Evolutionary conservation across 1,284 basidiomycete genomes (phyloP).

Genomic region (Sporisorium reilianum): DNA sequence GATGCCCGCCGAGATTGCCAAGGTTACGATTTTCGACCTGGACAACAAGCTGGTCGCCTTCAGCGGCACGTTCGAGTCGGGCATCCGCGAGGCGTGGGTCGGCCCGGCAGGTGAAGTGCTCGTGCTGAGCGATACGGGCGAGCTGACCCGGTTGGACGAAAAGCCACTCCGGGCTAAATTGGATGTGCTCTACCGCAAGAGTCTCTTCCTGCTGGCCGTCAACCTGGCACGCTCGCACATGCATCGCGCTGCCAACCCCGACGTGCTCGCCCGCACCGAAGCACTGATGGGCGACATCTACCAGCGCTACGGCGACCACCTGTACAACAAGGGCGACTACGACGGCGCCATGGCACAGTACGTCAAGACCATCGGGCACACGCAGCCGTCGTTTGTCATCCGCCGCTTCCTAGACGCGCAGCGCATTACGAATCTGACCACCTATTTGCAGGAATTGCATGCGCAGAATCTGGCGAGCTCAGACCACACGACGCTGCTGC

Average conservation of each 20-base stretch:
- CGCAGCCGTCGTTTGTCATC: constrained; percentile 95
- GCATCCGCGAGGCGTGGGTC: constrained; percentile 50
- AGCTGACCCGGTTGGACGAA: constrained; percentile 54
- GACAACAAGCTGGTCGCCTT: constrained; percentile 93
- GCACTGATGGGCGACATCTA: constrained; percentile 64
- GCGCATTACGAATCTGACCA: constrained; percentile 91
- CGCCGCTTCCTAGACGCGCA: constrained; percentile 97
- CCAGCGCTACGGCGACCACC: constrained; percentile 85
- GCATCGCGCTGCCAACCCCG: constrained; percentile 39
- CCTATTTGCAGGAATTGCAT: constrained; percentile 95
- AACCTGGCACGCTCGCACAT: constrained; percentile 57
- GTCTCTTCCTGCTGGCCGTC: constrained; percentile 63
- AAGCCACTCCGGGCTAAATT: constrained; percentile 61
- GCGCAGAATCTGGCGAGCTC: constrained; percentile 88
- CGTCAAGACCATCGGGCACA: constrained; percentile 85
- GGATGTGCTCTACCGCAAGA: constrained; percentile 62
- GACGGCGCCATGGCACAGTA: constrained; percentile 94
- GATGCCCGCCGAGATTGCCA: constrained; percentile 71
- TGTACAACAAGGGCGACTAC: constrained; percentile 91
- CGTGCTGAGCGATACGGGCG: constrained; percentile 53
- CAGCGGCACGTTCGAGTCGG: constrained; percentile 55
- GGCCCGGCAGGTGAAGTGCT: constrained; percentile 46
- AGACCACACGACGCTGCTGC: constrained; percentile 88
- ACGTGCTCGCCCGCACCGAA: constrained; percentile 42
- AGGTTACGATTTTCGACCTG: constrained; percentile 89